Percentiles rank a stretch among this genome's conserved stretches.
phyloP scores from a whole-genome alignment of 768 basidiomycete species.

The Lactarius vividus region DNA sequence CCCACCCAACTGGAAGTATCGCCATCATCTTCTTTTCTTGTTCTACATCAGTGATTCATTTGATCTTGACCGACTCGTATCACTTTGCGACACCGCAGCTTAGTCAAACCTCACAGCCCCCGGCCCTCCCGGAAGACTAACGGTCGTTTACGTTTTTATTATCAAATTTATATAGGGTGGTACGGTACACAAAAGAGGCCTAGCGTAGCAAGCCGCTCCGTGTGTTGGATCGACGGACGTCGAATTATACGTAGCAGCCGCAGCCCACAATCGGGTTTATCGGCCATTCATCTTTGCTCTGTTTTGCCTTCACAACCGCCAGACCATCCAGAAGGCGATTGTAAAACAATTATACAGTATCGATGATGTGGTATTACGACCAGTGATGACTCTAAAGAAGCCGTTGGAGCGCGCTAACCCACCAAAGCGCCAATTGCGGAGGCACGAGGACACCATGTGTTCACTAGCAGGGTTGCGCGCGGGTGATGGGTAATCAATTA shows the following conservation, averaged over 20 bases:
- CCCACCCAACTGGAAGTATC: not conserved
- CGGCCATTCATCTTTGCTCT: not conserved
- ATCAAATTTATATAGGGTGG: too few relatives aligned
- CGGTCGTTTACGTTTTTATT: not conserved
- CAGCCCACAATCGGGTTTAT: not conserved
- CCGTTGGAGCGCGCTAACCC: too few relatives aligned
- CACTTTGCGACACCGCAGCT: not conserved
- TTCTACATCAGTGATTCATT: not conserved
- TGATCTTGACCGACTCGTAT: not conserved
- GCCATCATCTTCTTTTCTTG: not conserved
- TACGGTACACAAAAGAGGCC: not conserved
- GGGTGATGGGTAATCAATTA: not conserved
- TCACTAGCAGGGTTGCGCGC: not conserved
- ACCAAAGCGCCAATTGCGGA: too few relatives aligned
- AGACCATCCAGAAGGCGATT: not conserved
- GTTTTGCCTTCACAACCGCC: not conserved
- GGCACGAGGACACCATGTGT: not conserved
- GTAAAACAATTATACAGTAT: too few relatives aligned
- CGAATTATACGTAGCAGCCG: not conserved
- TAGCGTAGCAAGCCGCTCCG: not conserved
- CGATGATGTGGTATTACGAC: not conserved
- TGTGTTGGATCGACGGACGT: not conserved
- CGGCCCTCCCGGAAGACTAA: not conserved
- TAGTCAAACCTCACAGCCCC: not conserved
- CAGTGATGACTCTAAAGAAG: not conserved